Base-by-base conservation (phyloP, 2,329 filamentous ascomycete species). In the Venturia pyrina region DNA sequence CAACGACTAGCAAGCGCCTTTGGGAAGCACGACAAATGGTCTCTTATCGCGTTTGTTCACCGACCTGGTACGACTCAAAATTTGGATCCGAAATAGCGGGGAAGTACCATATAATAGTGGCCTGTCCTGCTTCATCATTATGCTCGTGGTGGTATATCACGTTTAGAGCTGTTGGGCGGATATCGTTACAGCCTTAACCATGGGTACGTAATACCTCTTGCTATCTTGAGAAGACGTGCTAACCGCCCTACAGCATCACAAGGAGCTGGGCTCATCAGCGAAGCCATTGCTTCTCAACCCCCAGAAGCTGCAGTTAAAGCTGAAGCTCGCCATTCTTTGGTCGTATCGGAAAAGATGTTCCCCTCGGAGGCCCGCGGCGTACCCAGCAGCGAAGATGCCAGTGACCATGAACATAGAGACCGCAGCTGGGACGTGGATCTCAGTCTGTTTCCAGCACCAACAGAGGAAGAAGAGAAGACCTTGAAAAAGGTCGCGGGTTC, bases 401-500 rank as follows among this genome's bases (percentile, higher is more conserved):
- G 43, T 24, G 46, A 40, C 5, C 5, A 21, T 8, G 13, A 60
- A 2, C 32, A 65, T 13, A 32, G 46, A 24, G 34, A 65, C 46
- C 34, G 34, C 37, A 44, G 10, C 13, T 46, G 32, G 32, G 43
- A 64, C 17, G 37, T 46, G 62, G 43, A 48, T 15, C 41, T 40
- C 57, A 41, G 43, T 13, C 24, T 62, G 44, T 65, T 46, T 40
- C 65, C 76, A 11, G 67, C 72, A 41, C 80, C 81, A 1, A 83
- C 80, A 0, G 76, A 78, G 7, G 80, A 83, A 59, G 82, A 85
- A 69, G 67, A 70, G 3, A 66, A 65, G 2, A 79, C 75, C 1
- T 73, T 85, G 17, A 79, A 81, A 28, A 80, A 78, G 66, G 77
- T 84, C 8, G 75, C 83, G n/a, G 83, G 78, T 50, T 74, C 70